Evolutionary conservation across 805 yeast species (phyloP), one percentile per base, ranked within the genome.

Genomic region (Hanseniaspora valbyensis): DNA sequence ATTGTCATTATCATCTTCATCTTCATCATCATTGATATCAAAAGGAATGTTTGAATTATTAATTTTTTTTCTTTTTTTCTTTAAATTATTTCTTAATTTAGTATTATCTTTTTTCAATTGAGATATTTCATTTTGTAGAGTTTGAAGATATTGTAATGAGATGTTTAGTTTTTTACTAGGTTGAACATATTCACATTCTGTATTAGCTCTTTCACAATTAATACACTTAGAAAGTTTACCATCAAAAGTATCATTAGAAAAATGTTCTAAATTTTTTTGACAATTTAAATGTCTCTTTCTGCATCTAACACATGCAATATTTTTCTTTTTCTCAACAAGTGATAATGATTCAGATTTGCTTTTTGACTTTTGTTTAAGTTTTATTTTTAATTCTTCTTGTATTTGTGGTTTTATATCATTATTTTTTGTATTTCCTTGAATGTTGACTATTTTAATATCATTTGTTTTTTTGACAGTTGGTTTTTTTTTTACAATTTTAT

Each of bases 101-200:
- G 80, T 77, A 59, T 81, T 83, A 54, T 81, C 87, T 50, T 74
- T 74, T 66, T 82, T 83, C 57, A 82, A 65, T 43, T 74, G 66
- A 0, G 82, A 75, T 18, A 83, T 74, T 55, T 80, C 84, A 46
- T 78, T 82, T 56, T 83, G 90, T 14, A 83, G 63, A 57, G 75
- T 77, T 53, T 76, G 75, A 45, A 83, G 60, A 58, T 83, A 83
- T 57, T 76, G 79, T 76, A 82, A 73, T 1, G 88, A 80, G 0
- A 83, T 82, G 26, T 81, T 84, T 12, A 83, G 71, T 57, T 83
- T 81, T 66, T 76, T 80, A 45, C 81, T 83, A 9, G 81, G 84
- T 59, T 80, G 86, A 18, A 76, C 72, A 56, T 81, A 83, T 57
- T 81, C 87, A 66, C 92, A 83, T 21, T 70, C 69, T 3, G 77